Conservation (phyloP, 2,329 filamentous ascomycete genomes). For the Ascochyta rabiei region DNA sequence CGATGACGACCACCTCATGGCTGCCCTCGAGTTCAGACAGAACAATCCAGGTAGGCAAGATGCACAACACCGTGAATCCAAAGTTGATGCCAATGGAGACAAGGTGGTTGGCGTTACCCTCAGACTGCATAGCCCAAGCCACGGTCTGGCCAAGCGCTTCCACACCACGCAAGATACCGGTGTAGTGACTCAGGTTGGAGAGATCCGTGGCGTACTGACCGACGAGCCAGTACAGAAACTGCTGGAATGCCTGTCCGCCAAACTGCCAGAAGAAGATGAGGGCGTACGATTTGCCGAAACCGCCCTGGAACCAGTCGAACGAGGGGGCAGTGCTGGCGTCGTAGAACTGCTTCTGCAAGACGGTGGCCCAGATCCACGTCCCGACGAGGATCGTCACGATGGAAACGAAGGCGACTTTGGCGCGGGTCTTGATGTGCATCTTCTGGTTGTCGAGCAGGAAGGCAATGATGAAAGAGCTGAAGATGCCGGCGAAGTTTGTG, state of each 20-base stretch:
- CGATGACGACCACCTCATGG: constrained; percentile 36
- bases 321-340: constrained; percentile 32
- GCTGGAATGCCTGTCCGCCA: constrained; percentile 45
- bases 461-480: constrained; percentile 45
- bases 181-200: constrained; percentile 40
- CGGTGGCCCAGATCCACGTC: constrained; percentile 45
- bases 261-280: constrained; percentile 47
- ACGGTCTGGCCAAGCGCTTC: constrained; percentile 46
- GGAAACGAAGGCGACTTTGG: constrained; percentile 33
- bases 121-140: constrained; percentile 47
- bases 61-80: constrained; percentile 38
- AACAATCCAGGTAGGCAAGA: constrained; percentile 44
- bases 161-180: constrained; percentile 44
- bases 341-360: constrained; percentile 44
- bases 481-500: constrained; percentile 47
- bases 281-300: constrained; percentile 43
- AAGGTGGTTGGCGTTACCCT: constrained; percentile 46
- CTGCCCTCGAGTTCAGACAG: constrained; percentile 39
- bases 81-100: constrained; percentile 47
- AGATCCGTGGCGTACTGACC: constrained; percentile 46
- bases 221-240: constrained; percentile 46
- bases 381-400: constrained; percentile 42
- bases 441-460: constrained; percentile 41
- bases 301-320: constrained; percentile 44
- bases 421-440: constrained; percentile 44